phyloP scores from a whole-genome alignment of 2,329 filamentous ascomycete genomes.

The Fusarium sp. region DNA sequence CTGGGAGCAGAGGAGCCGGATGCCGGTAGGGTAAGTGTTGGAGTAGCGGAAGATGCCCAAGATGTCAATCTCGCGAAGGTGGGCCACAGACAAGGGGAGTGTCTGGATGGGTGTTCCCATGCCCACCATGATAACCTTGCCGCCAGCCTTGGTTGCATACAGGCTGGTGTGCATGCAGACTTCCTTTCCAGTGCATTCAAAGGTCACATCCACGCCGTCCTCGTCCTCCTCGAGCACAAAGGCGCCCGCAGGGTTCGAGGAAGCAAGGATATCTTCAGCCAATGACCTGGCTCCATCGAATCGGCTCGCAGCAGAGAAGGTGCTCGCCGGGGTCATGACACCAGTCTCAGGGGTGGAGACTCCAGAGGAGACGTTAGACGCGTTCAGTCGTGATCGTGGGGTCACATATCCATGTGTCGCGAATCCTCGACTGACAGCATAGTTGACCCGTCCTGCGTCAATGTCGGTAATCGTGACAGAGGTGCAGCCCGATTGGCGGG shows the following conservation, averaged over 20 bases:
- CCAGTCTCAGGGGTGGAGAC: slow-evolving; percentile 58
- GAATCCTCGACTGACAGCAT: slow-evolving; percentile 69
- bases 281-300: slow-evolving; percentile 64
- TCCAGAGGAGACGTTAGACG: slow-evolving; percentile 60
- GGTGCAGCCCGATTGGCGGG: slow-evolving; percentile 69
- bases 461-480: slow-evolving; percentile 72
- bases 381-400: slow-evolving; percentile 56
- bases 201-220: slow-evolving; percentile 75
- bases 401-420: slow-evolving; percentile 70
- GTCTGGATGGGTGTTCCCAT: slow-evolving; percentile 85
- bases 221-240: slow-evolving; percentile 68
- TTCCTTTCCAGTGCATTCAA: slow-evolving; percentile 83
- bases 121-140: slow-evolving; percentile 80
- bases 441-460: slow-evolving; percentile 69
- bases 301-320: slow-evolving; percentile 59
- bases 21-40: slow-evolving; percentile 80
- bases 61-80: slow-evolving; percentile 81
- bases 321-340: slow-evolving; percentile 58
- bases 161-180: slow-evolving; percentile 80
- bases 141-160: slow-evolving; percentile 76
- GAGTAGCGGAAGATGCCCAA: slow-evolving; percentile 83
- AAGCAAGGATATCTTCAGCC: slow-evolving; percentile 62
- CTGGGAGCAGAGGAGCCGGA: slow-evolving; percentile 67
- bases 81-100: slow-evolving; percentile 77
- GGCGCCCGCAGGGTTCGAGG: slow-evolving; percentile 47